Base-by-base conservation (phyloP, 441 rosid genomes). In the Metrosideros polymorpha region DNA sequence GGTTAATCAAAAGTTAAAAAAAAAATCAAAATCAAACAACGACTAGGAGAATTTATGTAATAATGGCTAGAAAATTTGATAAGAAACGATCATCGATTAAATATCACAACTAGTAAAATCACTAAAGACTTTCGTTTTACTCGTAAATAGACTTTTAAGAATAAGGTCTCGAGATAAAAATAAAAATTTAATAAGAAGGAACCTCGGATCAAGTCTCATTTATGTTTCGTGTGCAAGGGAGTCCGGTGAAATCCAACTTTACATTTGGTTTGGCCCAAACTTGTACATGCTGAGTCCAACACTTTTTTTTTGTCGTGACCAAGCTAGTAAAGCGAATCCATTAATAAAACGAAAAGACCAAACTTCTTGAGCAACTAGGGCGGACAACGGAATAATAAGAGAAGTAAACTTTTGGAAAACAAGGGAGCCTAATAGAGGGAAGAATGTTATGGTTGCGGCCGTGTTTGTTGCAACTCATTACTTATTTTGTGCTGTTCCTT, bases 211-310 rank as follows among this genome's bases (percentile, higher is more conserved):
- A 12, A 56, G 61, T 27, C 30, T 9, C 30, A 14, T n/a, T 12
- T 5, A 27, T 27, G 27, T 56, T 56, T 56, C 61, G 25, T 56
- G 61, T 7, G 0, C 30, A 5, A 56, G 7, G 61, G 30, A 1
- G 1, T 27, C 12, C 3, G 17, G 61, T 7, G 61, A 56, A 56
- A 27, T 56, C 25, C 61, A 5, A 27, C 61, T 27, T 27, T 56
- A 56, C 3, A 27, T 7, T 27, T 12, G 61, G 30, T 27, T 56
- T 27, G 3, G 30, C 61, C 59, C 59, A 55, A 54, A 55, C 0
- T 55, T 24, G 27, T 27, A 12, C 1, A 27, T 0, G 7, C 30
- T n/a, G 3, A 27, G 61, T 25, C 17, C 2, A 55, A 12, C 0
- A 25, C 0, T 25, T 9, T 54, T 55, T 55, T 55, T 13, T 55